Base-by-base conservation (phyloP, 1,284 basidiomycete genomes). In the Athelia sp. region DNA sequence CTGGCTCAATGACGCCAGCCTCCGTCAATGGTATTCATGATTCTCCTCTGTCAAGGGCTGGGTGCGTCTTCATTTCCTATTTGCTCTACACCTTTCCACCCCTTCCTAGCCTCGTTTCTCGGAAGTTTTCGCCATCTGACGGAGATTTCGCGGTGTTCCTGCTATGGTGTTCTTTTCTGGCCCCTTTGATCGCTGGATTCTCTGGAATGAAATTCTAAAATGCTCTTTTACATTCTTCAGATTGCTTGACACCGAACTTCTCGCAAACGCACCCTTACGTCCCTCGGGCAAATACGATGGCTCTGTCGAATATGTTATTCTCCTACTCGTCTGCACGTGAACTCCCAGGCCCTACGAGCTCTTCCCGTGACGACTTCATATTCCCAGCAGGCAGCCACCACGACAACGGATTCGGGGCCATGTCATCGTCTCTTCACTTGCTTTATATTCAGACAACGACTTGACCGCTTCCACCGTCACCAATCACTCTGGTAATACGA, bases 251-350 rank as follows among this genome's bases (percentile, higher is more conserved):
- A 18, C 57, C 57, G 15, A 60, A 58, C 43, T 59, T 56, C 49
- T 55, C 62, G 34, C 66, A 65, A 32, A 56, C 55, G 31, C 60
- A 58, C 4, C 54, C 51, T 52, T 55, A 55, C 36, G 56, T 62
- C 13, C 69, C 72, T 22, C 82, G 86, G n/a, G 70, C 79, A 24
- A 74, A 67, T 56, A 87, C 86, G 0, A 73, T 88, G 60, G 71
- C 81, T 50, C 71, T 89, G 3, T 85, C 84, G 8, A 74, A 70
- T 52, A 73, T 84, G 61, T 63, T 70, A 2, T 66, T 78, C 49
- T 65, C 68, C 13, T 52, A 62, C 34, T 56, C 61, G n/a, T 50
- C 52, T 19, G 44, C 56, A 14, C 53, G 50, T 10, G 52, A 54
- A 53, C 57, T 61, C 50, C 57, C 49, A 51, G 26, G 26, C 26